Conservation (phyloP, 345 rosid species). For the Adansonia digitata region DNA sequence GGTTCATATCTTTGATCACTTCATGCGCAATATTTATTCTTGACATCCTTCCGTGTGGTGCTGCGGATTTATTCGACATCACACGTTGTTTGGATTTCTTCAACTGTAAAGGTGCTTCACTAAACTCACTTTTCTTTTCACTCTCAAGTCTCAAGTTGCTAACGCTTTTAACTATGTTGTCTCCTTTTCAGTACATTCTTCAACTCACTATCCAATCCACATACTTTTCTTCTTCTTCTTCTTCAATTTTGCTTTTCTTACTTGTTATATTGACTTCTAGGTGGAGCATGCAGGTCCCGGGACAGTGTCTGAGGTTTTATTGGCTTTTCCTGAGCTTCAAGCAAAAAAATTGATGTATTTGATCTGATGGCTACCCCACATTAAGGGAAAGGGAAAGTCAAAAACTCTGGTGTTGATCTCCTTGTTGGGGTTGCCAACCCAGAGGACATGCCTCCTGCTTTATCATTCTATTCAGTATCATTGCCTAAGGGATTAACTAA, state of each 20-base stretch:
- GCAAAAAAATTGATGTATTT: constrained; percentile 63
- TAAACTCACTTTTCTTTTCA: not conserved
- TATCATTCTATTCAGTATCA: constrained; percentile 51
- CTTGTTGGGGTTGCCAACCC: constrained; percentile 36
- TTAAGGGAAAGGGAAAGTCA: constrained; percentile 72
- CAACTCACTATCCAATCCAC: not conserved
- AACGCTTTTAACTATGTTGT: not conserved
- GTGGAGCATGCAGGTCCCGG: constrained; percentile 65
- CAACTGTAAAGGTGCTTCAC: constrained; percentile 62
- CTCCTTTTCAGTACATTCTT: not conserved
- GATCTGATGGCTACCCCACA: constrained; percentile 44
- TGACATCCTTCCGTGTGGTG: too few relatives aligned
- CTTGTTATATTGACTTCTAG: constrained; percentile 29
- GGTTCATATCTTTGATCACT: too few relatives aligned
- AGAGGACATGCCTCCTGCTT: constrained; percentile 53
- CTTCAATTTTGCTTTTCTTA: not conserved
- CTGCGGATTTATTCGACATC: constrained; percentile 86
- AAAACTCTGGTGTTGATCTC: constrained; percentile 38
- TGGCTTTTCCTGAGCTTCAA: constrained; percentile 70
- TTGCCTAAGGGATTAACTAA: constrained; percentile 52
- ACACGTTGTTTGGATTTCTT: constrained; percentile 62
- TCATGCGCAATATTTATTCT: too few relatives aligned
- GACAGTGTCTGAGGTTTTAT: constrained; percentile 57
- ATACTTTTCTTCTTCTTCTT: too few relatives aligned
- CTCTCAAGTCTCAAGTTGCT: not conserved